Conservation (phyloP, 1,284 basidiomycete genomes). For the Papiliotrema terrestris region DNA sequence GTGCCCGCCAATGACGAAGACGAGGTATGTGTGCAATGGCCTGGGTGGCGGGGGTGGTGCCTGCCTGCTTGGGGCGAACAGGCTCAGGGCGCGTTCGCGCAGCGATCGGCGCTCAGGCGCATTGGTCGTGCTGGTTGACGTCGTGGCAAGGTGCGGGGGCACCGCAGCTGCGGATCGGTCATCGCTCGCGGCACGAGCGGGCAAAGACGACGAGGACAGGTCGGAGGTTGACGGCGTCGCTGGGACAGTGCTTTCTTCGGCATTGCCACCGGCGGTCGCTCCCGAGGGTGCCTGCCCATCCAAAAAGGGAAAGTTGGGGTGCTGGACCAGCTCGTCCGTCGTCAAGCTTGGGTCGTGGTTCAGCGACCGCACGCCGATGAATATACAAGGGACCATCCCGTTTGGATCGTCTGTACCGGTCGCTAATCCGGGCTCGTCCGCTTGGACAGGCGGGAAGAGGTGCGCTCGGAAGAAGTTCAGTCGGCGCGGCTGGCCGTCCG, state of each 20-base stretch:
- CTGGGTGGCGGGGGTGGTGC: conserved; percentile 4
- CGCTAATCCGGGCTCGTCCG: background rate
- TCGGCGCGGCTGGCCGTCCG: conserved; percentile 29
- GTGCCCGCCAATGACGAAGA: conserved; percentile 61
- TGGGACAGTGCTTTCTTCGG: background rate
- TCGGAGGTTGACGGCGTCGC: background rate
- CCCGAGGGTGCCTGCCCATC: conserved; percentile 30
- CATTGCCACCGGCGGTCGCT: background rate
- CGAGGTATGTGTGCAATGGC: conserved; percentile 40
- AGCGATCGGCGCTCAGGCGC: conserved; percentile 17
- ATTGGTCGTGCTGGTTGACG: background rate
- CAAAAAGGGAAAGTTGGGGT: conserved; percentile 40
- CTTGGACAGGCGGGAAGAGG: conserved; percentile 35
- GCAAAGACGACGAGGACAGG: background rate
- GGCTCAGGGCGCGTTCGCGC: conserved; percentile 26
- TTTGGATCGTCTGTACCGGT: conserved; percentile 15
- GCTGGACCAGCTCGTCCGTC: conserved; percentile 36
- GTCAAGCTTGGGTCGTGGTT: conserved; percentile 34
- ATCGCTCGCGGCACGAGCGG: background rate
- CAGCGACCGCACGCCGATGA: conserved; percentile 45
- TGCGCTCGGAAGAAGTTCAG: conserved; percentile 50
- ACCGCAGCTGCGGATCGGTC: background rate
- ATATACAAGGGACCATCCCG: conserved; percentile 43
- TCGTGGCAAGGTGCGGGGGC: background rate
- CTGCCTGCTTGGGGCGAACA: conserved; percentile 2